Evolutionary conservation across 768 basidiomycete species (phyloP), one percentile per base, ranked within the genome.

Genomic region (Termitomyces sp.): DNA sequence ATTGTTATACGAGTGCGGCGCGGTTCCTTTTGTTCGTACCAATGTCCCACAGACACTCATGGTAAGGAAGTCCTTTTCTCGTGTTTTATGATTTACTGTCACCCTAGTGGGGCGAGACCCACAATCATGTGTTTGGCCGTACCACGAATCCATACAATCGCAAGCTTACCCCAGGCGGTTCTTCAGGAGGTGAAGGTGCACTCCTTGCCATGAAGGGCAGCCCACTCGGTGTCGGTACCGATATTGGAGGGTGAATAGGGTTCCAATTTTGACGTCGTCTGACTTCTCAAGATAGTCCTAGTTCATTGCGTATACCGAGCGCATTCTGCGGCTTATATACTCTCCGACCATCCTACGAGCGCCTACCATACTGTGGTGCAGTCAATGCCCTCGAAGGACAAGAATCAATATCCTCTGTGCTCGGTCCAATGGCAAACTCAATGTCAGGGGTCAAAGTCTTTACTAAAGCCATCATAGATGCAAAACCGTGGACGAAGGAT

Each of bases 101-200:
- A 0, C 22, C 35, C 16, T 52, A 76, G 74, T 76, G 74, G 75
- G 78, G 81, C 0, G 87, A 90, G 66, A 82, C 84, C 0, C 73
- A 76, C 65, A 88, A 87, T 66, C 72, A 82, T 62, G 75, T 87
- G 3, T 88, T 79, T 61, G 86, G 85, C 3, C 76, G 83, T 2
- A 86, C 87, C 5, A 61, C 73, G 32, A 86, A 88, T 62, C 86
- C 86, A 0, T 79, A 77, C 62, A 86, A 86, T 62, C 73, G 78
- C 3, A 69, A 71, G 0, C 71, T 86, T 36, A 85, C 82, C 1
- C 72, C 76, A 2, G 87, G 87, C 1, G 87, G 87, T 2, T 86
- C 84, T 0, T 82, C 81, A 2, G 87, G 87, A 1, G 87, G 87
- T 1, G 87, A 88, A 70, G 82, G 82, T 9, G 85, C 86, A 0